phyloP scores from a whole-genome alignment of 2,329 filamentous ascomycete genomes.

The Claviceps citrina region DNA sequence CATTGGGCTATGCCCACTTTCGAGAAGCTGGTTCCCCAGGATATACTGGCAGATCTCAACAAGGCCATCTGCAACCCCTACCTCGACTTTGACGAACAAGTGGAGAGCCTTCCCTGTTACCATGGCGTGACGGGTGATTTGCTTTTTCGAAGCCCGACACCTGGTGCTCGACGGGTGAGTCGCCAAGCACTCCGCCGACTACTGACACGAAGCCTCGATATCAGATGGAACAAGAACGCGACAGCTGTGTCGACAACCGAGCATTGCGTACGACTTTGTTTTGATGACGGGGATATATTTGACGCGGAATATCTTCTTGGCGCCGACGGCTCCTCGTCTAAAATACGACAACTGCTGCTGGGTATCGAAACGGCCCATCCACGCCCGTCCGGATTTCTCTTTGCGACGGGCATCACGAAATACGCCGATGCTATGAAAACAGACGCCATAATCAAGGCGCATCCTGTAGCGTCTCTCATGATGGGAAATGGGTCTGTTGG shows the following conservation, averaged over 20 bases:
- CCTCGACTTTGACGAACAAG: constrained; percentile 16
- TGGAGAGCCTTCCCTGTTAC: constrained; percentile 18
- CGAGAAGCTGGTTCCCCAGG: constrained; percentile 18
- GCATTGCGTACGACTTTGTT: constrained; percentile 11
- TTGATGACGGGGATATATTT: constrained; percentile 10
- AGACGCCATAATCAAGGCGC: constrained; percentile 12
- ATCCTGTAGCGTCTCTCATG: constrained; percentile 17
- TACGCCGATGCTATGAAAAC: constrained; percentile 14
- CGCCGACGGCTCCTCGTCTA: constrained; percentile 17
- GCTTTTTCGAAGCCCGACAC: constrained; percentile 19
- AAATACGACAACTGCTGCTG: constrained; percentile 17
- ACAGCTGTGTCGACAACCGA: constrained; percentile 1
- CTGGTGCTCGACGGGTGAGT: constrained; percentile 20
- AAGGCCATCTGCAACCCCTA: constrained; percentile 20
- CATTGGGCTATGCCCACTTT: constrained; percentile 25
- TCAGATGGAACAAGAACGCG: constrained; percentile 17
- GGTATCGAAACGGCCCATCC: constrained; percentile 11
- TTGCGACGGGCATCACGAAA: constrained; percentile 15
- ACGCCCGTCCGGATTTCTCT: constrained; percentile 14
- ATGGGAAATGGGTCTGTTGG: constrained; percentile 16
- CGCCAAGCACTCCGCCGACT: constrained; percentile 19
- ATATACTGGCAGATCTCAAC: constrained; percentile 15
- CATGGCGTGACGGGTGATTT: constrained; percentile 21
- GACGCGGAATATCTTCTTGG: constrained; percentile 15
- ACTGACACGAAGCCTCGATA: constrained; percentile 17